Evolutionary conservation across 202 grass and related monocot species (phyloP).

Genomic region (Eragrostis tef): DNA sequence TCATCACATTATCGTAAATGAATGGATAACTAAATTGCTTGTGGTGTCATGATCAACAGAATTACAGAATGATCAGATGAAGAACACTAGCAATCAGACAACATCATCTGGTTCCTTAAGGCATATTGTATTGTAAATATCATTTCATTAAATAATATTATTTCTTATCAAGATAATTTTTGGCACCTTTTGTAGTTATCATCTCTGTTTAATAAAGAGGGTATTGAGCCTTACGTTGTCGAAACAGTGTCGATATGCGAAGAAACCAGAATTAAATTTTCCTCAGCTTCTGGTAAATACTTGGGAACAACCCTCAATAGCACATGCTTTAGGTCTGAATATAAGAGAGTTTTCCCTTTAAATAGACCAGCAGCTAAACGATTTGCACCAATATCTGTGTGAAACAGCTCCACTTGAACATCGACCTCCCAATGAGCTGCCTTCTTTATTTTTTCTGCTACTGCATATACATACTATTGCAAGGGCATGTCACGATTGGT

Average conservation of each 20-base stretch:
- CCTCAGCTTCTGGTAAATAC: slow-evolving; percentile 80
- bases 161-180: slow-evolving; percentile 24
- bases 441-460: slow-evolving; percentile 92
- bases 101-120: slow-evolving; percentile 31
- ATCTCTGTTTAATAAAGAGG: slow-evolving; percentile 21
- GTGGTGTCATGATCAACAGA: neutral
- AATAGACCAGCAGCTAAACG: slow-evolving; percentile 67
- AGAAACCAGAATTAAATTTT: slow-evolving; percentile 91
- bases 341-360: slow-evolving; percentile 87
- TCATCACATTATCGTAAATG: neutral
- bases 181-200: slow-evolving; percentile 18
- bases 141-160: neutral
- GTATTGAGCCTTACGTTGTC: slow-evolving; percentile 67
- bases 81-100: neutral
- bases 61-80: slow-evolving; percentile 13
- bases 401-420: slow-evolving; percentile 95
- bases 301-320: slow-evolving; percentile 90
- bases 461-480: slow-evolving; percentile 92
- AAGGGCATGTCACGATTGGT: slow-evolving; percentile 63
- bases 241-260: slow-evolving; percentile 99
- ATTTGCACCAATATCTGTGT: slow-evolving; percentile 78
- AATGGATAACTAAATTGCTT: slow-evolving; percentile 26
- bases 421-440: slow-evolving; percentile 95
- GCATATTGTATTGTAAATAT: slow-evolving; percentile 2
- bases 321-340: slow-evolving; percentile 95